Base-by-base conservation (phyloP, 371 early-diverging fungal genomes). In the Spraguea lophii region DNA sequence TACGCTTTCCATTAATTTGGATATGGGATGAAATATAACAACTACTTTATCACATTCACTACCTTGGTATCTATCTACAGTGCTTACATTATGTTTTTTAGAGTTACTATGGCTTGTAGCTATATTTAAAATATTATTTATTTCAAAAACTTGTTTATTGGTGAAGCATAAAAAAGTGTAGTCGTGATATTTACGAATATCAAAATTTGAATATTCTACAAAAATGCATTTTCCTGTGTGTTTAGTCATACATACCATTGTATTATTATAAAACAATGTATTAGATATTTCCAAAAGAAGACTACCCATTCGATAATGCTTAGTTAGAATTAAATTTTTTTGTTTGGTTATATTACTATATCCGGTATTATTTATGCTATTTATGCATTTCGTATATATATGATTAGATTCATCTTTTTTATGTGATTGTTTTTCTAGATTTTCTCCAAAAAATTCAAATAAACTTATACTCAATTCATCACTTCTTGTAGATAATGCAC, bases 281-380 rank as follows among this genome's bases (percentile, higher is more conserved):
- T 93, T 97, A 15, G 83, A 74, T 3, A 95, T 61, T 3, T 69
- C 62, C 87, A 90, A 88, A 24, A 95, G 84, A 23, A 84, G 85
- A 20, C 69, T 57, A 57, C 81, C 82, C 97, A 97, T 94, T 22
- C 97, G 78, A 57, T 93, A 97, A 64, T 97, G 97, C 42, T 76
- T 74, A 47, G 76, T 75, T 19, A 97, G 71, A n/a, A 68, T 72
- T 9, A 73, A 76, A n/a, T n/a, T n/a, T n/a, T n/a, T n/a, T 37
- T 10, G 4, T 60, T 54, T 1, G 64, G 65, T 20, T n/a, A 34
- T 19, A 60, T 59, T 24, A 61, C 68, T 17, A 75, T 52, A 2
- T 77, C 78, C 15, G 59, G 59, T 30, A 71, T 60, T 30, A 12
- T 30, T 30, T 4, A 4, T 30, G 12, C 12, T 30, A 4, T 30